Evolutionary conservation across 495 filamentous ascomycete species (phyloP).

Genomic region (Neurospora sp.): DNA sequence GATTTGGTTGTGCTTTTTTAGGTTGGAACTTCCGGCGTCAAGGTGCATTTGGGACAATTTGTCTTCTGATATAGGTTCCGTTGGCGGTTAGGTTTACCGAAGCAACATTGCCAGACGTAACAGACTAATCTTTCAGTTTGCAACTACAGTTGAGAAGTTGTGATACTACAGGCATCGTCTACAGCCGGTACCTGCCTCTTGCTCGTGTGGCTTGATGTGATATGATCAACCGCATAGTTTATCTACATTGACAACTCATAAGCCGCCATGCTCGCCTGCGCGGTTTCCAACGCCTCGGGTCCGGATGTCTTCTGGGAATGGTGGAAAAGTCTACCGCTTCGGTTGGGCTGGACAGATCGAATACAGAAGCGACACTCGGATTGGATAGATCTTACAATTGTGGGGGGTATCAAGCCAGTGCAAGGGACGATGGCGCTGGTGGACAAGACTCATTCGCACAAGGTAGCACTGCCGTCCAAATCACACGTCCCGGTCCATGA

Average conservation of each 20-base stretch:
- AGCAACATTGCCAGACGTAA: not conserved
- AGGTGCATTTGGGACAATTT: not conserved
- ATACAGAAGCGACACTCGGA: not conserved
- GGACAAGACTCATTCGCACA: not conserved
- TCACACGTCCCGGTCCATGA: not conserved
- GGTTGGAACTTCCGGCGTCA: not conserved
- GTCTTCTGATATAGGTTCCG: not conserved
- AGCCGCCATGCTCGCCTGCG: not conserved
- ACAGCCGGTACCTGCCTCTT: not conserved
- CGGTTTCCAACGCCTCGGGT: not conserved
- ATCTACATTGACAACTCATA: not conserved
- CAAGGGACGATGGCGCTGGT: not conserved
- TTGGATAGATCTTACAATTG: not conserved
- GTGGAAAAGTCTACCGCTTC: not conserved
- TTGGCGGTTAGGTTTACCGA: not conserved
- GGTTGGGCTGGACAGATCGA: not conserved
- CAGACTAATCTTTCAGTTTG: not conserved
- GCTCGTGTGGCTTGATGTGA: not conserved
- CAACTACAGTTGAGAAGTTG: not conserved
- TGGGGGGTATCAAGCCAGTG: not conserved
- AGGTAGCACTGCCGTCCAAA: not conserved
- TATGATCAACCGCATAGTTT: not conserved
- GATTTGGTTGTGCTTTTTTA: not conserved
- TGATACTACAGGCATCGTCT: not conserved
- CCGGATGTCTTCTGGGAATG: not conserved